Base-by-base conservation (phyloP, 768 basidiomycete species). In the Porpolomopsis calyptriformis region DNA sequence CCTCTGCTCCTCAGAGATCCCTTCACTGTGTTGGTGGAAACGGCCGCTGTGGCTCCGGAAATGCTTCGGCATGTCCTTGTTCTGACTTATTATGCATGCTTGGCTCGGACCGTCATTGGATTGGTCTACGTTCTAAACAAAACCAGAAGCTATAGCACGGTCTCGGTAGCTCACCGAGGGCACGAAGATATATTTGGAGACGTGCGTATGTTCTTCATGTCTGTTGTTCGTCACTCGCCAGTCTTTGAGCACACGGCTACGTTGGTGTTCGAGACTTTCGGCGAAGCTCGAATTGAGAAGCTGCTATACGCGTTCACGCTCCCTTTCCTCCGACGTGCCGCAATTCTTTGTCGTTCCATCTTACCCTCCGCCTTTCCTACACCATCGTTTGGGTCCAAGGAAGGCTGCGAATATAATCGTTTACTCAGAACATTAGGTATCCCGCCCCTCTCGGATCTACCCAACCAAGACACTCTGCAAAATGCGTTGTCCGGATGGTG, bases 401-500 rank as follows among this genome's bases (percentile, higher is more conserved):
- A 74, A 6, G 67, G 64, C 0, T 76, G 74, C 63, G 94, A 99
- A 59, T 93, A 94, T 58, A 69, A 66, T 12, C 81, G 91, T 1
- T 73, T 97, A 3, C 65, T 98, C 16, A 60, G 65, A 10, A 68
- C 84, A 62, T 72, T 99, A 9, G 78, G 75, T 36, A 85, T 97
- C 33, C 90, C 91, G 0, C 74, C 79, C 0, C 74, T 94, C 0
- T 78, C 82, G 2, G 80, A 83, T 45, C 74, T 90, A 4, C 85
- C 85, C 2, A 75, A 80, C 45, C 85, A 89, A 53, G 88, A 90
- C 57, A 86, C 85, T 4, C 65, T 91, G n/a, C 86, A 89, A 59
- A 89, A 83, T 46, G 83, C 83, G n/a, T 70, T 90, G 2, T 83
- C 84, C 0, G 84, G 88, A 3, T 94, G 92, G 91, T 85, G 89